phyloP scores from a whole-genome alignment of 768 basidiomycete species.

The Tulasnella sp. region DNA sequence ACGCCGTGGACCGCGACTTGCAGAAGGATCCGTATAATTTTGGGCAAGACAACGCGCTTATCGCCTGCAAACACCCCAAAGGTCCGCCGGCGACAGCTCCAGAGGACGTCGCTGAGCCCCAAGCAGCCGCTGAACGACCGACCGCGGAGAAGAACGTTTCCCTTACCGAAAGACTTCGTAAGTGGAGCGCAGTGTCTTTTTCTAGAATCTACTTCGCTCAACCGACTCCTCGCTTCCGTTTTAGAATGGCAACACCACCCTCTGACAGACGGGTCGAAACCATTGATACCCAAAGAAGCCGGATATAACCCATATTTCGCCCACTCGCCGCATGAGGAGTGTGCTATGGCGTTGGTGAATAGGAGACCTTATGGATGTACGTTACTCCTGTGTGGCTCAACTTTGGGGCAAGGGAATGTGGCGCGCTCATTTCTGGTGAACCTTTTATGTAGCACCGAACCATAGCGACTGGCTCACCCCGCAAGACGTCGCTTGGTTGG shows the following conservation, averaged over 20 bases:
- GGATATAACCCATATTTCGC: constrained; percentile 61
- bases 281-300: constrained; percentile 34
- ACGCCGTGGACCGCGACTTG: not conserved
- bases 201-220: not conserved
- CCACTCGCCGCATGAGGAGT: constrained; percentile 52
- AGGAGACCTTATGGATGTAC: constrained; percentile 55
- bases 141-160: not conserved
- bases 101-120: not conserved
- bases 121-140: not conserved
- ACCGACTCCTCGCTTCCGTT: not conserved
- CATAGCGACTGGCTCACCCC: constrained; percentile 42
- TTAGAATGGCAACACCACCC: not conserved
- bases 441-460: constrained; percentile 42
- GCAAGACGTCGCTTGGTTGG: constrained; percentile 66
- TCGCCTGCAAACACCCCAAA: constrained; percentile 31
- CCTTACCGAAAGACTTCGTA: not conserved
- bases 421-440: constrained; percentile 29
- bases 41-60: constrained; percentile 41
- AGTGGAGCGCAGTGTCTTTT: not conserved
- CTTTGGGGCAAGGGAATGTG: no score
- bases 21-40: constrained; percentile 41
- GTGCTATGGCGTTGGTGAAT: constrained; percentile 64
- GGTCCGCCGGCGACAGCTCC: not conserved
- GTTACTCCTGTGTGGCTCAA: constrained; percentile 20
- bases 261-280: not conserved